Base-by-base conservation (phyloP, 495 filamentous ascomycete species). In the Penicillium psychrofluorescens region DNA sequence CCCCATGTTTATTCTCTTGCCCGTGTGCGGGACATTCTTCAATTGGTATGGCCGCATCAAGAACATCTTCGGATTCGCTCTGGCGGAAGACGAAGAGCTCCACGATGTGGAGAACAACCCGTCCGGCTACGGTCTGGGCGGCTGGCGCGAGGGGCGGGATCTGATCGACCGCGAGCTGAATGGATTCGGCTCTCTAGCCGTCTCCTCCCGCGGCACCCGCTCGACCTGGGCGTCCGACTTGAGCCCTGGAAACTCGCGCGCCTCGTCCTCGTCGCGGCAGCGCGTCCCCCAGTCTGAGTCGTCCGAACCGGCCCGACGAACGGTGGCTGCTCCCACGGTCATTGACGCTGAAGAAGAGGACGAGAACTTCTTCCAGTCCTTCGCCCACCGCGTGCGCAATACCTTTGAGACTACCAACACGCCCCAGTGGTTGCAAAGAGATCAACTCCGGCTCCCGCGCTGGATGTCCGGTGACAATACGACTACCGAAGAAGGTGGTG, bases 61-160 rank as follows among this genome's bases (percentile, higher is more conserved):
- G 62, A 77, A 76, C 30, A 61, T 86, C 34, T 76, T 90, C 48
- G 89, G 91, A 7, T 89, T 91, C 55, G 86, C 81, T 16, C 72
- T 83, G 13, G 68, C 84, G 9, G 79, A 91, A 33, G 81, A 86
- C 34, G 84, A 88, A 22, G 83, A 86, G n/a, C 22, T 54, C 16
- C 81, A 85, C 29, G 81, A 85, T 40, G 73, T 81, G 31, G 82
- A 79, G 30, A 82, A 81, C 32, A 76, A 75, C 38, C 68, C 70
- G 6, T 67, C 74, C 27, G 80, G 75, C 8, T 85, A 81, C 44
- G 89, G 89, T 29, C 78, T 80, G n/a, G 86, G 85, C 15, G 80
- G 83, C 11, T 98, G 92, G 92, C 74, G 90, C 30, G 92, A 98
- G 68, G 92, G 92, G 11, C 76, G 86, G n/a, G 88, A 89, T 28